Evolutionary conservation across 1,284 basidiomycete species (phyloP).

Genomic region (Vanrija sp.): DNA sequence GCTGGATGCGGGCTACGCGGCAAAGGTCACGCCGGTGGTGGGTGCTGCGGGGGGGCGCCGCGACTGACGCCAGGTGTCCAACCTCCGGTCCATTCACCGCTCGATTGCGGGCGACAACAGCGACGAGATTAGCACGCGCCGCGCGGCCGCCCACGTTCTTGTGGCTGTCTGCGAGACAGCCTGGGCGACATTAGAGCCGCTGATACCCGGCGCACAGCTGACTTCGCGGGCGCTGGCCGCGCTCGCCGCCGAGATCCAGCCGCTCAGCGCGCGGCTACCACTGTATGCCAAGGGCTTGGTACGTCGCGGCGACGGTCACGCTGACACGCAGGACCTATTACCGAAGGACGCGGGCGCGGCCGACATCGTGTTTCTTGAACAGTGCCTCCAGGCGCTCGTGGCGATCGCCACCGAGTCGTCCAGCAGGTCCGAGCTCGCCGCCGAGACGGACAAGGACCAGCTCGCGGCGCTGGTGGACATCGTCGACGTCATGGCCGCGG

Average conservation of each 20-base stretch:
- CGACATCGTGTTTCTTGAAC: slow-evolving; percentile 4
- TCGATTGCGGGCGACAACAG: not conserved
- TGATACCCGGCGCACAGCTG: not conserved
- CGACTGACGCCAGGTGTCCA: slow-evolving; percentile 15
- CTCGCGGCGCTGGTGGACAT: not conserved
- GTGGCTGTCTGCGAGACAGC: not conserved
- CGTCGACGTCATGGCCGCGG: slow-evolving; percentile 2
- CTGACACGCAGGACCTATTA: slow-evolving; percentile 7
- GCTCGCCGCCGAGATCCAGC: slow-evolving; percentile 10
- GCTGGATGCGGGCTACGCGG: slow-evolving; percentile 18
- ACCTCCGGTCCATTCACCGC: slow-evolving; percentile 9
- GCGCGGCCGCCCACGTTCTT: slow-evolving; percentile 20
- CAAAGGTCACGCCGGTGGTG: slow-evolving; percentile 16
- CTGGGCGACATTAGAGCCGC: not conserved
- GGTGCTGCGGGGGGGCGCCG: not conserved
- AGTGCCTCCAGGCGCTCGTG: slow-evolving; percentile 2
- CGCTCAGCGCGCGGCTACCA: slow-evolving; percentile 19
- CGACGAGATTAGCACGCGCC: slow-evolving; percentile 13
- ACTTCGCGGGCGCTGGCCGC: slow-evolving; percentile 2
- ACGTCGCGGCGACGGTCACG: not conserved
- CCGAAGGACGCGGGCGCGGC: slow-evolving; percentile 4
- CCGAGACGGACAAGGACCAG: not conserved
- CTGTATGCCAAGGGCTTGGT: slow-evolving; percentile 32
- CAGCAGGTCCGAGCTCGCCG: not conserved
- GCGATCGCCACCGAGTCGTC: not conserved